Conservation (phyloP, 1,284 basidiomycete species). For the Cryptococcus sp. region DNA sequence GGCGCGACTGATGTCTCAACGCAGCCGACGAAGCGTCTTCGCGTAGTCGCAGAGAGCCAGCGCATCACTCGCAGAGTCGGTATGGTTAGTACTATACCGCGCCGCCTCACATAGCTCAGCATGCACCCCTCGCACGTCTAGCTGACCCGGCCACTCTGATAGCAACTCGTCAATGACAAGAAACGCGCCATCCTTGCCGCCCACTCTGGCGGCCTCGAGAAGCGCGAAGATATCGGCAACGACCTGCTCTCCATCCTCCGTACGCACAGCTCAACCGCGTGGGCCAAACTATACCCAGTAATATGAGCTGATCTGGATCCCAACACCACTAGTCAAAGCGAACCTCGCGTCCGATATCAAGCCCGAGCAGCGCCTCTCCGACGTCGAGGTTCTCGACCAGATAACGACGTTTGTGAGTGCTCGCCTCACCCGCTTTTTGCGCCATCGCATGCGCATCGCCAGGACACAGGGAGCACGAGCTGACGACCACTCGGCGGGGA, state of each 20-base stretch:
- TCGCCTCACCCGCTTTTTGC: background rate
- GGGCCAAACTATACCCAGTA: background rate
- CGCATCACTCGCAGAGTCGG: slow-evolving; percentile 59
- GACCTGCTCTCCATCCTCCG: slow-evolving; percentile 54
- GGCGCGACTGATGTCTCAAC: background rate
- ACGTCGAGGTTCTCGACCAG: slow-evolving; percentile 66
- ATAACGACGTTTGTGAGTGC: slow-evolving; percentile 66
- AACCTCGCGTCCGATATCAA: slow-evolving; percentile 59
- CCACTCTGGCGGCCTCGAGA: slow-evolving; percentile 40
- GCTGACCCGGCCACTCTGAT: background rate
- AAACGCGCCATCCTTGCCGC: slow-evolving; percentile 44
- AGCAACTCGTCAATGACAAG: slow-evolving; percentile 57
- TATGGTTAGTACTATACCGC: slow-evolving; percentile 36
- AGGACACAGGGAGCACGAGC: background rate
- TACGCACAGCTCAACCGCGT: slow-evolving; percentile 49
- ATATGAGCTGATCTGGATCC: background rate
- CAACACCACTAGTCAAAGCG: slow-evolving; percentile 55
- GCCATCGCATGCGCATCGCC: no score
- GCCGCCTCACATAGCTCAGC: background rate
- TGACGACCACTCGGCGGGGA: background rate
- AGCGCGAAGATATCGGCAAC: slow-evolving; percentile 53
- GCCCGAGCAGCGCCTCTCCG: slow-evolving; percentile 59
- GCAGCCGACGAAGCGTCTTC: slow-evolving; percentile 44
- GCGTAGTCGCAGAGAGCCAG: slow-evolving; percentile 48
- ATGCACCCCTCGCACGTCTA: background rate